A percentile compares a stretch with the other conserved stretches of the same genome.
Evolutionary conservation across 805 yeast genomes (phyloP).

Genomic region (Torulaspora maleeae): DNA sequence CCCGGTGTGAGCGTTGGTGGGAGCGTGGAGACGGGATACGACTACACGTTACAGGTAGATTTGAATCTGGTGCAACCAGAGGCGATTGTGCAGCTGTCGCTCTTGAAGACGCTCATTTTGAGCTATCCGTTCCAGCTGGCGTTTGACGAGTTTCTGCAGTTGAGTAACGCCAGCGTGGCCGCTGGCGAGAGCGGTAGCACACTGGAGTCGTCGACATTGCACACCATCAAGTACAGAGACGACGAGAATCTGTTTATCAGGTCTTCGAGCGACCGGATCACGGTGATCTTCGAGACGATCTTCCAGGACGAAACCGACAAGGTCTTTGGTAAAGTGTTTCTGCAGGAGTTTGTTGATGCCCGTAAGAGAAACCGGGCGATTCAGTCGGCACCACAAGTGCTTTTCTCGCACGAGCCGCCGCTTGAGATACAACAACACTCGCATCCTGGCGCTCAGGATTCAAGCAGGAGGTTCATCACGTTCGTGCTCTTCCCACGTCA

Average conservation of each 20-base stretch:
- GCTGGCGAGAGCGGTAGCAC: slow-evolving; percentile 23
- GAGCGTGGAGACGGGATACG: slow-evolving; percentile 64
- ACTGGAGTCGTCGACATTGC: slow-evolving; percentile 25
- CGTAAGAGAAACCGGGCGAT: slow-evolving; percentile 88
- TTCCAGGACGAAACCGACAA: slow-evolving; percentile 97
- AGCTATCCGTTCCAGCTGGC: slow-evolving; percentile 93
- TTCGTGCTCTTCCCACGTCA: slow-evolving; percentile 83
- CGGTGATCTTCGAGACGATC: slow-evolving; percentile 89
- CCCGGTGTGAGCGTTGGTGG: slow-evolving; percentile 23
- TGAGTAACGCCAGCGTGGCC: slow-evolving; percentile 40
- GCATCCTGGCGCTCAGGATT: slow-evolving; percentile 32
- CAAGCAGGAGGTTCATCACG: slow-evolving; percentile 46
- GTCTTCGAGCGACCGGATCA: slow-evolving; percentile 93
- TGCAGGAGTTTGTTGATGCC: slow-evolving; percentile 94
- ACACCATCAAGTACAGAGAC: slow-evolving; percentile 74
- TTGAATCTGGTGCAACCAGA: slow-evolving; percentile 48
- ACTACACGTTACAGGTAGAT: slow-evolving; percentile 71
- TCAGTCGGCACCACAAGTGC: slow-evolving; percentile 97
- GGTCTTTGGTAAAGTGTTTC: slow-evolving; percentile 79
- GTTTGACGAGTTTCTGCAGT: slow-evolving; percentile 67
- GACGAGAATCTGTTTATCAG: slow-evolving; percentile 86
- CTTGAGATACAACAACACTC: slow-evolving; percentile 61
- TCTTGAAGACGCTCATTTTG: slow-evolving; percentile 78
- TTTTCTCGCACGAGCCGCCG: slow-evolving; percentile 93
- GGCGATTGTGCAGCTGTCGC: slow-evolving; percentile 60